Conservation (phyloP, 805 yeast genomes). For the Saccharomycopsis olivae region DNA sequence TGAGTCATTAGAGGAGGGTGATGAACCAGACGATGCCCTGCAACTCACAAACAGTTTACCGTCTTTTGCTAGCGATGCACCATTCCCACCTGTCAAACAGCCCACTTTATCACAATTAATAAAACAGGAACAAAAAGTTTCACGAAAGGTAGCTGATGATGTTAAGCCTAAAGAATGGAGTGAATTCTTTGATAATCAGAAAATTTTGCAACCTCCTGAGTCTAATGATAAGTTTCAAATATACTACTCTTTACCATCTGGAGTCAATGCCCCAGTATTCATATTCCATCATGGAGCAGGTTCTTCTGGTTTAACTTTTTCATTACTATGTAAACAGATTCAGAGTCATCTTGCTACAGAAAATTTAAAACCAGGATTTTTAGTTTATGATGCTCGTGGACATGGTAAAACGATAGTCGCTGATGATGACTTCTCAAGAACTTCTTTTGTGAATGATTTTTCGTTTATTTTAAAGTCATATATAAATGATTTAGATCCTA, state of each 20-base stretch:
- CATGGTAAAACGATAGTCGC: conserved; percentile 49
- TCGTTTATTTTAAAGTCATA: conserved; percentile 35
- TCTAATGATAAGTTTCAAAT: conserved; percentile 35
- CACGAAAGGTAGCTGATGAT: background rate
- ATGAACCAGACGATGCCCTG: too few relatives aligned
- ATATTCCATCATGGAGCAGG: conserved; percentile 95
- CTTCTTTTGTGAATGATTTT: conserved; percentile 50
- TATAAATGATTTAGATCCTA: conserved; percentile 15
- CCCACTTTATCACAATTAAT: background rate
- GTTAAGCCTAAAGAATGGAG: conserved; percentile 22
- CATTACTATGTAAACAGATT: conserved; percentile 34
- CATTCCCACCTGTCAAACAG: conserved; percentile 8
- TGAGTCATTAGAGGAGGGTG: conserved; percentile 8
- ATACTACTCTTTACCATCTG: conserved; percentile 45
- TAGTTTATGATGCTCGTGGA: conserved; percentile 75
- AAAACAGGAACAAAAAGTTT: background rate
- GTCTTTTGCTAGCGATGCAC: conserved; percentile 14
- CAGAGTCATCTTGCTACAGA: conserved; percentile 20
- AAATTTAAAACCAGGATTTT: conserved; percentile 44
- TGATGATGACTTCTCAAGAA: conserved; percentile 32
- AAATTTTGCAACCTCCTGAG: conserved; percentile 17
- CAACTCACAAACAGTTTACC: too few relatives aligned
- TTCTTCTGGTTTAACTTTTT: conserved; percentile 73
- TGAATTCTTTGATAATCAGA: conserved; percentile 26
- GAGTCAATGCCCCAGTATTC: conserved; percentile 40